Evolutionary conservation across 495 filamentous ascomycete genomes (phyloP), one percentile per base, ranked within the genome.

Genomic region (Podospora anserina): DNA sequence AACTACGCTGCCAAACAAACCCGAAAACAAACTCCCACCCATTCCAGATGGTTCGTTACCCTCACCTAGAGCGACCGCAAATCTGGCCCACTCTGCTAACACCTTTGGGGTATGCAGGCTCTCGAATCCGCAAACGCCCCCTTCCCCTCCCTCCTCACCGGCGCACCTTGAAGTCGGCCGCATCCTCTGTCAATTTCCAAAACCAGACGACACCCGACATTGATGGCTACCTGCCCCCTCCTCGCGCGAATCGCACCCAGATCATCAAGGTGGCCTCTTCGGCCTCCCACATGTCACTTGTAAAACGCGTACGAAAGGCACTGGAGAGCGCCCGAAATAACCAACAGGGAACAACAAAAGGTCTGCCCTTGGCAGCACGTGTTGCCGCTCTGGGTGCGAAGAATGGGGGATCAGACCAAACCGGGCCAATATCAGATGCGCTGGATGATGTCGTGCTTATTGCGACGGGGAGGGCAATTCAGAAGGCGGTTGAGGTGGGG

Each of bases 381-480:
- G 78, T 77, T 70, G 79, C 68, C 54, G 82, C 82, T 4, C 75
- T 83, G 15, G 78, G 77, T 11, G 71, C 74, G 2, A 64, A 65
- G 30, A 66, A 39, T 13, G 63, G 26, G 2, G 60, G 19, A 34
- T 30, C 26, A 18, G 13, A 27, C 26, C 26, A 3, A 9, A 16
- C 15, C 23, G 64, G 66, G 19, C 34, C 57, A 15, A 63, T 71
- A 2, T 53, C 59, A 16, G 74, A 77, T 19, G 69, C 70, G 32
- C 68, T 73, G 19, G 77, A 78, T 70, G 87, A 90, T 70, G 89
- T 97, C 5, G 78, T 89, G 54, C 70, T 97, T 13, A 90, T 93
- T 66, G 94, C 87, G 18, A 94, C 91, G 1, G 92, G 91, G 39
- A 86, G 85, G 71, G 93, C 92, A 39, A 93, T 97, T 63, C 83